Evolutionary conservation across 2,329 filamentous ascomycete species (phyloP), one percentile per base, ranked within the genome.

Genomic region (Pseudopithomyces chartarum): DNA sequence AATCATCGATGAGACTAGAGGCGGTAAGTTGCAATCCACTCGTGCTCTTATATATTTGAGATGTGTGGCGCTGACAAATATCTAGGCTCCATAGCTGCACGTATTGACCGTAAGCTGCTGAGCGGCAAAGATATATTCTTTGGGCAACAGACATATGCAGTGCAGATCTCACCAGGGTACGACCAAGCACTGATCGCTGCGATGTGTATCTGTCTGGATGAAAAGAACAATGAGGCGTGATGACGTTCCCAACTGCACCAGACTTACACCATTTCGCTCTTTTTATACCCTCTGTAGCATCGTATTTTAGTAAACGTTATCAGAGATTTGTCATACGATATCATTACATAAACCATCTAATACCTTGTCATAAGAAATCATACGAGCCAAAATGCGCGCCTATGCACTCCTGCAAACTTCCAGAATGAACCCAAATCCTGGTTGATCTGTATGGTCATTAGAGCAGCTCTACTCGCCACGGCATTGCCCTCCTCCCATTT

Each of bases 171-270:
- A 1, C 85, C 87, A 0, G 84, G 84, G 15, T 84, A 89, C 6
- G 88, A 91, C 66, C 81, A 89, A 73, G 83, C 85, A 3, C 67
- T 90, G 45, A 83, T 90, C 61, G 85, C 81, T 0, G 88, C 87
- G 11, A 77, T 90, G 66, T 90, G 87, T 67, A 86, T 91, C 51
- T 86, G 84, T 58, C 76, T 90, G 57, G 88, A 90, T 61, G 87
- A 90, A 80, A 58, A 58, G 56, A 54, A 58, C 47, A 58, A 58
- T 20, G 56, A 58, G n/a, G 15, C 13, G 13, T 51, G 39, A 34
- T 29, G n/a, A n/a, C n/a, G n/a, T n/a, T n/a, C n/a, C n/a, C n/a
- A n/a, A n/a, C n/a, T n/a, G n/a, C n/a, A n/a, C n/a, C n/a, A n/a
- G n/a, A n/a, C n/a, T n/a, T n/a, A n/a, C n/a, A n/a, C n/a, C n/a